Conservation (phyloP, 345 rosid genomes). For the Aquilaria malaccensis region DNA sequence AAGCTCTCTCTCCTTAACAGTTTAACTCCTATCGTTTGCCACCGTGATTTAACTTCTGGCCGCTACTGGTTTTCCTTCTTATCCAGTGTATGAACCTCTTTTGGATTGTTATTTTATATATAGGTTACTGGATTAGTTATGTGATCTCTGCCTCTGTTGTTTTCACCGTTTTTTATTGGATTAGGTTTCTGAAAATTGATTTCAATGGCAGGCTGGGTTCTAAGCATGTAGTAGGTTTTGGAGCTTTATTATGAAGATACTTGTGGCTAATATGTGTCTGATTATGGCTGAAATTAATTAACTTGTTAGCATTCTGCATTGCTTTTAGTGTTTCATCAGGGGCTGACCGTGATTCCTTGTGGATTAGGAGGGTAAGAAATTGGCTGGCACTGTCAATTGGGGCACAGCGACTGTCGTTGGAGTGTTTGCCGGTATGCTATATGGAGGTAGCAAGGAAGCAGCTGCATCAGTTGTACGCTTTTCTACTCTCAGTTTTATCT, state of each 20-base stretch:
- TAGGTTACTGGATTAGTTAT: too few relatives aligned
- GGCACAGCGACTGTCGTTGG: conserved; percentile 84
- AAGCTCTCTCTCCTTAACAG: conserved; percentile 9
- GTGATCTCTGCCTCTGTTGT: too few relatives aligned
- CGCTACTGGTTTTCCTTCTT: neutral
- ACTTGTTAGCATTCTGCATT: neutral
- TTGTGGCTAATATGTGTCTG: conserved; percentile 2
- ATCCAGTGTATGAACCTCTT: neutral
- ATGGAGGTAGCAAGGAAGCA: conserved; percentile 97
- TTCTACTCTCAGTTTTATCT: neutral
- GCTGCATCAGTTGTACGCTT: conserved; percentile 78
- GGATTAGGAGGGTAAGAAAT: conserved; percentile 40
- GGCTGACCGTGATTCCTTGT: conserved; percentile 10
- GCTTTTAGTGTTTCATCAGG: neutral
- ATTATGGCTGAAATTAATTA: neutral
- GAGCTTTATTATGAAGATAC: neutral
- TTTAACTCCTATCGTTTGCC: neutral
- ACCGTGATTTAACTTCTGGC: too few relatives aligned
- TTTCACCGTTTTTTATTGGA: neutral
- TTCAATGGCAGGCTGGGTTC: neutral
- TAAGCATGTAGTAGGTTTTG: neutral
- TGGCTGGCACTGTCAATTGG: conserved; percentile 80
- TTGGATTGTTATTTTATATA: neutral
- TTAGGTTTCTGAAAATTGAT: conserved; percentile 2
- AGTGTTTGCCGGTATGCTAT: conserved; percentile 81